Percentiles rank a stretch among this genome's conserved stretches.
Conservation (phyloP, 352 stramenopile species). For the Plasmopara muralis region DNA sequence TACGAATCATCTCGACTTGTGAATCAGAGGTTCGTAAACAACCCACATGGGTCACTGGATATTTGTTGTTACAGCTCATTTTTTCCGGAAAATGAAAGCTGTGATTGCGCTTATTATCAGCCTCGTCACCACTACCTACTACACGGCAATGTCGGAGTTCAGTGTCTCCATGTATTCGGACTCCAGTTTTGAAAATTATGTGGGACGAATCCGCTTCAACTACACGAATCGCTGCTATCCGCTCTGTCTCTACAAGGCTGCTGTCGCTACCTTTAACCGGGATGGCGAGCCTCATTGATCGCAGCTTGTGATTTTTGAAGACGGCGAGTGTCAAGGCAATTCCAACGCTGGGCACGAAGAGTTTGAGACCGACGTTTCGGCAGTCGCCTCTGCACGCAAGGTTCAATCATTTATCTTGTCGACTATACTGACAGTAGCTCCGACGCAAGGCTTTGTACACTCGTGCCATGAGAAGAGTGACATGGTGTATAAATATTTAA, state of each 20-base stretch:
- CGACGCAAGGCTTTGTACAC: constrained; percentile 8
- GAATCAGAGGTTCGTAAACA: too few relatives aligned
- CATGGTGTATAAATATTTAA: constrained; percentile 17
- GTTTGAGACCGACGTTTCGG: constrained; percentile 4
- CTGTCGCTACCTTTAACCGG: constrained; percentile 14
- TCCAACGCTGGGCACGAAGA: constrained; percentile 6
- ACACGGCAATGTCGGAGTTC: constrained; percentile 4
- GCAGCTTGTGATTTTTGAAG: constrained; percentile 17
- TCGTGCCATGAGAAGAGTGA: constrained; percentile 19
- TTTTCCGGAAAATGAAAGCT: constrained; percentile 2
- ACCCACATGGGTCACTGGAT: too few relatives aligned
- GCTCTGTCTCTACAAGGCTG: constrained; percentile 8
- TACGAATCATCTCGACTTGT: too few relatives aligned
- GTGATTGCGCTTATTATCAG: not conserved
- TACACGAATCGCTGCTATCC: constrained; percentile 16
- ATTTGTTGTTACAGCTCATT: too few relatives aligned
- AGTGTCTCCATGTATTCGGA: constrained; percentile 20
- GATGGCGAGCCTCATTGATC: constrained; percentile 9
- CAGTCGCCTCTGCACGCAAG: constrained; percentile 10
- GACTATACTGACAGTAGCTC: constrained; percentile 2
- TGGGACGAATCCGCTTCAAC: constrained; percentile 17
- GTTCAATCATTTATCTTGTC: constrained; percentile 19
- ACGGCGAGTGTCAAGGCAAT: constrained; percentile 13
- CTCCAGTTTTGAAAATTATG: constrained; percentile 19
- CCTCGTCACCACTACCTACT: constrained; percentile 1